phyloP scores from a whole-genome alignment of 148 eudicot species.

The Rhododendron molle region DNA sequence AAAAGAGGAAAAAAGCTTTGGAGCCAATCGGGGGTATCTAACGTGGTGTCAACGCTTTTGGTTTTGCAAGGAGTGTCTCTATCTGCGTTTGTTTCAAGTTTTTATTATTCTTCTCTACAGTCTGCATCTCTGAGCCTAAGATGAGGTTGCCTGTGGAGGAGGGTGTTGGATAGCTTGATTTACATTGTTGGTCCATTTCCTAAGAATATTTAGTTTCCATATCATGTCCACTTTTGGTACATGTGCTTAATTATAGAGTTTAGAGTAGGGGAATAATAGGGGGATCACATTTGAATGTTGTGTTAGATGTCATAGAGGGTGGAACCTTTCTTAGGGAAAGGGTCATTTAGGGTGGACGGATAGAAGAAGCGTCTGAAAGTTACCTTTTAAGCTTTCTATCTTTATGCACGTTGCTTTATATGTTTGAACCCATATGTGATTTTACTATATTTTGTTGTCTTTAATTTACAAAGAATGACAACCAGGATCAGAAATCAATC shows the following conservation, averaged over 20 bases:
- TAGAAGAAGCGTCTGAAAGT: not conserved
- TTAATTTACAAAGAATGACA: constrained; percentile 36
- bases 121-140: not conserved
- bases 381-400: not conserved
- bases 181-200: not conserved
- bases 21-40: not conserved
- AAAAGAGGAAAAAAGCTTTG: not conserved
- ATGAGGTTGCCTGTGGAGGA: not conserved
- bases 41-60: not conserved
- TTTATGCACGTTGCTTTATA: not conserved
- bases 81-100: not conserved
- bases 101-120: not conserved
- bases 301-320: not conserved
- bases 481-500: constrained; percentile 55
- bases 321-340: not conserved
- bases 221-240: not conserved
- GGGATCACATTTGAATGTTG: not conserved
- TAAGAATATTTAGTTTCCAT: not conserved
- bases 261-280: no score
- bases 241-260: not conserved
- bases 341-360: not conserved
- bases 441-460: not conserved
- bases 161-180: not conserved
- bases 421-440: constrained; percentile 13
- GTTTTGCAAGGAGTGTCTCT: not conserved